Evolutionary conservation across 345 rosid genomes (phyloP), one percentile per base, ranked within the genome.

Genomic region (Euphorbia lathyris): DNA sequence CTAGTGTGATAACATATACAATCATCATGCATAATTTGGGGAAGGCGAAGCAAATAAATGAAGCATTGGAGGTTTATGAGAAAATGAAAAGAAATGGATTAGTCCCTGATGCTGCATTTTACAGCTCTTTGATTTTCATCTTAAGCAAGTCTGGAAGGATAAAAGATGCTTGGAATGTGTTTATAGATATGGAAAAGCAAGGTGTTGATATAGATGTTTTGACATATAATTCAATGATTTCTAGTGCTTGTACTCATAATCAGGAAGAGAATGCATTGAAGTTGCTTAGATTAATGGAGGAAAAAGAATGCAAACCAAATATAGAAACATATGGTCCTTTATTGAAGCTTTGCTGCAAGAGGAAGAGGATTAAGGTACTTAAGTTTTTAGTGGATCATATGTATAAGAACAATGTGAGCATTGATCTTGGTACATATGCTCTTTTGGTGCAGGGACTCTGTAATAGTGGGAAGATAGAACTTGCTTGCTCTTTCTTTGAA

Each of bases 21-120:
- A 86, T 87, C 42, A 50, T 83, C 65, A 86, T 91, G 90, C 96
- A 83, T 76, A 88, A 85, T 72, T 70, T 85, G 65, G 97, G 95
- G 8, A 91, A 88, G 74, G 83, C 89, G 47, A 87, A 78, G 77
- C 89, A 84, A 72, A 74, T 88, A 72, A 77, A 74, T 42, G 87
- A 83, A 75, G 95, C 91, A 25, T 70, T 89, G 77, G 87, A 79
- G 65, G 78, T 93, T 3, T 91, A 88, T 65, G 88, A 87, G 82
- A 83, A 58, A 77, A 91, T 89, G 95, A 91, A 91, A 73, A 79
- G 69, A 58, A 69, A 83, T 9, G 88, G 86, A 10, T 89, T 90
- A 80, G 76, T 81, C 40, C 91, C 84, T 0, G 97, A 91, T 77
- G 40, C 89, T 70, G 70, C 83, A 22, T 93, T 86, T 68, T 91